Evolutionary conservation across 352 stramenopile genomes (phyloP).

Genomic region (Pythium rhizo-oryzae): DNA sequence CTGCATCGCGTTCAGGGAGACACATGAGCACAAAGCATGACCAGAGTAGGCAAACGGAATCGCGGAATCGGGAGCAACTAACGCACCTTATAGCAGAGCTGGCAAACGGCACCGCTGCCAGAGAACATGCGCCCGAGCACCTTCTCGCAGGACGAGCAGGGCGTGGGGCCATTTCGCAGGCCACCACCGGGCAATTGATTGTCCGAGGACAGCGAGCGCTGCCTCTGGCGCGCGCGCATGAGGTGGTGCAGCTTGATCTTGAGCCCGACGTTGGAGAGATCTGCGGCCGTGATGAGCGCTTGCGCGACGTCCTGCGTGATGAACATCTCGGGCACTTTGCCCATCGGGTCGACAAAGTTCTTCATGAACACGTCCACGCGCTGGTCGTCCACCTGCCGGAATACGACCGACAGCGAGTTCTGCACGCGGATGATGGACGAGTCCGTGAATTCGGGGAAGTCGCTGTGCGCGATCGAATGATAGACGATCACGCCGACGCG

Average conservation of each 20-base stretch:
- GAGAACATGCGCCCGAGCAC: conserved; percentile 10
- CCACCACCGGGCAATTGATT: neutral
- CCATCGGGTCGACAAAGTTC: conserved; percentile 42
- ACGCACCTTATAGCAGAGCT: conserved; percentile 27
- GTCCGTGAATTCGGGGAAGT: conserved; percentile 42
- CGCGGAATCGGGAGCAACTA: neutral
- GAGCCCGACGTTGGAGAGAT: conserved; percentile 31
- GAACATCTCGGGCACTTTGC: conserved; percentile 42
- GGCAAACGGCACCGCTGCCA: conserved; percentile 10
- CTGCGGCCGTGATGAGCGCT: conserved; percentile 26
- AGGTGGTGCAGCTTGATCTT: conserved; percentile 57
- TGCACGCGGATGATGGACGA: conserved; percentile 41
- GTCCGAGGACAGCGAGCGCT: neutral
- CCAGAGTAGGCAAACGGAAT: conserved; percentile 21
- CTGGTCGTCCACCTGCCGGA: conserved; percentile 41
- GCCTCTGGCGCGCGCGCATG: conserved; percentile 19
- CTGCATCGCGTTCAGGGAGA: neutral
- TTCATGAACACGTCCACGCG: conserved; percentile 53
- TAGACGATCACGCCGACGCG: conserved; percentile 51
- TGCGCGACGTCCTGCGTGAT: conserved; percentile 42
- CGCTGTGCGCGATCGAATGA: conserved; percentile 56
- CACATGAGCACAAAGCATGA: neutral
- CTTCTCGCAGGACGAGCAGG: conserved; percentile 14
- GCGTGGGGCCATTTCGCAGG: neutral
- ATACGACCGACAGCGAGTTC: conserved; percentile 47